Percentiles rank a stretch among this genome's conserved stretches.
Conservation (phyloP, 352 stramenopile species). For the Phytopythium boreale region DNA sequence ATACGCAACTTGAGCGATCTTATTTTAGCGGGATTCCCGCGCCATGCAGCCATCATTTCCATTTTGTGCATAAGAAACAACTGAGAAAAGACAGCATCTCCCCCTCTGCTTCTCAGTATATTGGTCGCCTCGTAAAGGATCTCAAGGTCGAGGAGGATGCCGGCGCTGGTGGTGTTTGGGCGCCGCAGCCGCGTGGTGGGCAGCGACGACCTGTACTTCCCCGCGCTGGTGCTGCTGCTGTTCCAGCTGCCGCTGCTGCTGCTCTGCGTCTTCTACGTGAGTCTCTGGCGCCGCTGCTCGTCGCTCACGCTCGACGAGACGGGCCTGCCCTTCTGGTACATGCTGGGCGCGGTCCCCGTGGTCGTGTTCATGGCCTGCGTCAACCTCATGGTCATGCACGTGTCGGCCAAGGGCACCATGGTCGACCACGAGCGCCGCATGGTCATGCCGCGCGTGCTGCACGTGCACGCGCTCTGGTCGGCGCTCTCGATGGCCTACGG, state of each 20-base stretch:
- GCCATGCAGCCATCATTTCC: not conserved
- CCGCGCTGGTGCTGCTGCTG: slow-evolving; percentile 68
- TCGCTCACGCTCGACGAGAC: slow-evolving; percentile 51
- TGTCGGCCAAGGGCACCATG: slow-evolving; percentile 83
- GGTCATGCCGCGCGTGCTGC: slow-evolving; percentile 79
- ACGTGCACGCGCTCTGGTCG: slow-evolving; percentile 77
- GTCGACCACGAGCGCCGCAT: slow-evolving; percentile 84
- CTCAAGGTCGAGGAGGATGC: slow-evolving; percentile 31
- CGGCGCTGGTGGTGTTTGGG: slow-evolving; percentile 81
- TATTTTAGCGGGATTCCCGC: not conserved
- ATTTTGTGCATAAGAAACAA: too few relatives aligned
- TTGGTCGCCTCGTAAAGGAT: too few relatives aligned
- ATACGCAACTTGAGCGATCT: not conserved
- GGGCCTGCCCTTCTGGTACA: slow-evolving; percentile 80
- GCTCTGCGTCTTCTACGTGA: slow-evolving; percentile 58
- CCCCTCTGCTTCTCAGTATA: too few relatives aligned
- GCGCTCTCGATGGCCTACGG: slow-evolving; percentile 62
- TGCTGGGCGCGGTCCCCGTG: slow-evolving; percentile 58
- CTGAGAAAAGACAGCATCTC: too few relatives aligned
- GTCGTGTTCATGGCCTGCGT: slow-evolving; percentile 81
- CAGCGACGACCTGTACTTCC: slow-evolving; percentile 86
- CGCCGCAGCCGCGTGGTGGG: slow-evolving; percentile 77
- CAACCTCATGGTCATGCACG: slow-evolving; percentile 85
- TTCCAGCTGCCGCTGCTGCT: slow-evolving; percentile 75
- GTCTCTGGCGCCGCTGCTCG: slow-evolving; percentile 63